These are phyloP conservation scores for Avena eriantha DNA, from an alignment of 176 grass and related monocot genomes.

Conservation along the genomic window DNA sequence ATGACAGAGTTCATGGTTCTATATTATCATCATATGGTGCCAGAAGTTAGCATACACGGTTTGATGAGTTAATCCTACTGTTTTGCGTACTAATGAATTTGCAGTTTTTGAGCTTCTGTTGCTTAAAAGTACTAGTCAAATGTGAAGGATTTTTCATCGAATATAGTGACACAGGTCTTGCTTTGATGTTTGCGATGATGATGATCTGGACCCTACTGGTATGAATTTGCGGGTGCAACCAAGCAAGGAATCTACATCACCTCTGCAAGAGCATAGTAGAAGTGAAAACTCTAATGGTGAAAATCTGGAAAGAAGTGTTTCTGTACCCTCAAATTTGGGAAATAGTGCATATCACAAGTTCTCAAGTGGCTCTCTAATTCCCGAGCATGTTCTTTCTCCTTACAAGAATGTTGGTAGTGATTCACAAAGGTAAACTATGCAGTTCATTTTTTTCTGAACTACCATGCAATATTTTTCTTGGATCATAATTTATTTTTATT, in stretches of 20 bases:
- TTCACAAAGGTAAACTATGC: slow-evolving; percentile 56
- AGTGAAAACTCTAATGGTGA: slow-evolving; percentile 56
- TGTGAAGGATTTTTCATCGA: slow-evolving; percentile 42
- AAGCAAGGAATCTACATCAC: slow-evolving; percentile 48
- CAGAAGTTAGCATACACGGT: slow-evolving; percentile 21
- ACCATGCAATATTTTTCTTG: slow-evolving; percentile 21
- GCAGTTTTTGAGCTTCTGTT: slow-evolving; percentile 30
- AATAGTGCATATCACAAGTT: slow-evolving; percentile 58
- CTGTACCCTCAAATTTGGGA: slow-evolving; percentile 59
- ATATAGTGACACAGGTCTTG: slow-evolving; percentile 68
- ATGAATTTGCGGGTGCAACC: slow-evolving; percentile 44
- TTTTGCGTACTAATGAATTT: slow-evolving; percentile 25
- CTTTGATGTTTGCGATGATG: slow-evolving; percentile 81
- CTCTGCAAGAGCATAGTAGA: slow-evolving; percentile 54
- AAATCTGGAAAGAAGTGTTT: slow-evolving; percentile 71
- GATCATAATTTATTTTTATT: slow-evolving; percentile 4
- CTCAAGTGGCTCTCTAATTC: slow-evolving; percentile 81
- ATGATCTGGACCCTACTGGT: slow-evolving; percentile 50
- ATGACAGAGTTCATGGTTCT: not conserved
- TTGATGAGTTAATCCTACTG: slow-evolving; percentile 1
- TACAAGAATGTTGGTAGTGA: slow-evolving; percentile 53
- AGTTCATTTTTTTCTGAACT: slow-evolving; percentile 15
- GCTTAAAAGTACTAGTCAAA: slow-evolving; percentile 33
- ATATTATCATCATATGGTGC: slow-evolving; percentile 6
- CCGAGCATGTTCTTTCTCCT: slow-evolving; percentile 82